phyloP scores from a whole-genome alignment of 2,329 filamentous ascomycete genomes.

The Trichoderma asperellum region DNA sequence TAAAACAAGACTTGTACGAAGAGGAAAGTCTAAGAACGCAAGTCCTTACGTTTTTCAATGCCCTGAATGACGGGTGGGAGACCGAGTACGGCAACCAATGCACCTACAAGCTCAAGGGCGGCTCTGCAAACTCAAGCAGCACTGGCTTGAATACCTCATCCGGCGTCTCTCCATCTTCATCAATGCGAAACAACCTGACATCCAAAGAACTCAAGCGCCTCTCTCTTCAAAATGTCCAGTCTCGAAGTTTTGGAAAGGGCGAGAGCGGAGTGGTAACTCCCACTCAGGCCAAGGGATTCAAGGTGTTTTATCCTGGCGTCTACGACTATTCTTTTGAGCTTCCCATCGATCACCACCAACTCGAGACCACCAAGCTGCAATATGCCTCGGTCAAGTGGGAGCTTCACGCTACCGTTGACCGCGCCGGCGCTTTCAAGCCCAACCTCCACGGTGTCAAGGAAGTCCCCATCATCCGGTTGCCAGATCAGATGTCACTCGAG shows the following conservation, averaged over 20 bases:
- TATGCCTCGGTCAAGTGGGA: slow-evolving; percentile 88
- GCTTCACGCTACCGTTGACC: slow-evolving; percentile 80
- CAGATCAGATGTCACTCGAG: slow-evolving; percentile 84
- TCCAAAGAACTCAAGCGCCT: slow-evolving; percentile 65
- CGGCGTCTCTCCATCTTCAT: slow-evolving; percentile 31
- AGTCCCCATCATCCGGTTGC: slow-evolving; percentile 80
- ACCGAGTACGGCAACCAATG: slow-evolving; percentile 67
- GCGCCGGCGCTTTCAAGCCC: slow-evolving; percentile 85
- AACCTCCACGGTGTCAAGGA: slow-evolving; percentile 84
- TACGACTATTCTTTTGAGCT: slow-evolving; percentile 79
- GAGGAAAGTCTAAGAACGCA: slow-evolving; percentile 86
- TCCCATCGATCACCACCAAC: slow-evolving; percentile 82
- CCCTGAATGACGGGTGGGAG: slow-evolving; percentile 64
- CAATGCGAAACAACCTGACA: slow-evolving; percentile 38
- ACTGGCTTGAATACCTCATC: slow-evolving; percentile 38
- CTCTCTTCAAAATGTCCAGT: slow-evolving; percentile 79
- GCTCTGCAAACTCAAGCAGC: slow-evolving; percentile 43
- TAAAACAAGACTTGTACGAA: slow-evolving; percentile 81
- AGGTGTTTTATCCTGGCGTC: slow-evolving; percentile 76
- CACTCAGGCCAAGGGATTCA: slow-evolving; percentile 72
- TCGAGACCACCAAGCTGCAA: slow-evolving; percentile 87
- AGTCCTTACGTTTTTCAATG: slow-evolving; percentile 91
- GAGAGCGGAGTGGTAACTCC: slow-evolving; percentile 68
- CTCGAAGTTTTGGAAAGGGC: slow-evolving; percentile 81
- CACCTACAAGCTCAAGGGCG: slow-evolving; percentile 54